Evolutionary conservation across 306 rosid species (phyloP).

Genomic region (Mimosa bimucronata): DNA sequence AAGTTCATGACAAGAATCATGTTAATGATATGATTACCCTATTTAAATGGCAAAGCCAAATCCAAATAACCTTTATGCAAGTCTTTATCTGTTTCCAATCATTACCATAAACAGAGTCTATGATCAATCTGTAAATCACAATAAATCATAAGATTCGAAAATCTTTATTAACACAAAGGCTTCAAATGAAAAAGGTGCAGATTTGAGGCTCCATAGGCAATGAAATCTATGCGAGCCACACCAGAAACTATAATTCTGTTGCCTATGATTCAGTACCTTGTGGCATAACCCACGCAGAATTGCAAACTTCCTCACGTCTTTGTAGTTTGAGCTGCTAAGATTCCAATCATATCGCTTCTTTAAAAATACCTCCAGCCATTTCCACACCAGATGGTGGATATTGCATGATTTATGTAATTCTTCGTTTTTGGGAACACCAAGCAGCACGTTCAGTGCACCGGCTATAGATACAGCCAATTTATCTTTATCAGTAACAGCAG

Average conservation of each 20-base stretch:
- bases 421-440: constrained; percentile 71
- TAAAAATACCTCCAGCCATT: constrained; percentile 83
- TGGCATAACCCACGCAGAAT: constrained; percentile 94
- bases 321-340: constrained; percentile 63
- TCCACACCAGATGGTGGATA: constrained; percentile 74
- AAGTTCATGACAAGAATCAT: constrained; percentile 19
- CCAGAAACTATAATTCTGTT: constrained; percentile 20
- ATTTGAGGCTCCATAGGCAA: constrained; percentile 8
- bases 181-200: constrained; percentile 14
- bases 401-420: constrained; percentile 58
- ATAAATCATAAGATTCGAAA: constrained; percentile 21
- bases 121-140: constrained; percentile 2
- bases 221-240: constrained; percentile 31
- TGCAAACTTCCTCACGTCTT: constrained; percentile 85
- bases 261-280: constrained; percentile 62
- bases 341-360: constrained; percentile 89
- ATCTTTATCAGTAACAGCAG: constrained; percentile 67
- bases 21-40: constrained; percentile 4
- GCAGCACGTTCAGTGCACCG: constrained; percentile 80
- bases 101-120: not conserved
- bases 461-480: constrained; percentile 80
- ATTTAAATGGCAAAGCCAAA: constrained; percentile 12
- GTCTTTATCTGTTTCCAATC: constrained; percentile 15
- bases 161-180: constrained; percentile 8
- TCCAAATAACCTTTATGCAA: not conserved